These are phyloP conservation scores for Leccinum subgranulosum DNA, from an alignment of 768 basidiomycete species.

Conservation along the genomic window DNA sequence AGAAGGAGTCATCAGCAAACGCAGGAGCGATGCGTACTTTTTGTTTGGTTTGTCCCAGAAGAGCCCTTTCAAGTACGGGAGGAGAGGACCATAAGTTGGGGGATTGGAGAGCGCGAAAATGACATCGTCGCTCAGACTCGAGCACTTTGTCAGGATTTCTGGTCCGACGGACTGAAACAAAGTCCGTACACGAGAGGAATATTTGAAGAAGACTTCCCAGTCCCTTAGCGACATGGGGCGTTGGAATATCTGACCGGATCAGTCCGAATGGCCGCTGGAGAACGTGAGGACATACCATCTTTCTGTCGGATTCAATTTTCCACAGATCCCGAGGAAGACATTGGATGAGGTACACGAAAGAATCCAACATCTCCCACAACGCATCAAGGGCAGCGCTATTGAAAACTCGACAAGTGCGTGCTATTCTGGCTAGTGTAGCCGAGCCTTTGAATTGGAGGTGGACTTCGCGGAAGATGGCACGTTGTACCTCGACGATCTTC, in stretches of 20 bases:
- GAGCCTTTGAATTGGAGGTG: neutral
- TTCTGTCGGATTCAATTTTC: conserved; percentile 12
- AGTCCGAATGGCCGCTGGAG: neutral
- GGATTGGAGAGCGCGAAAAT: conserved; percentile 25
- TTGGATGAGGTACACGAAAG: conserved; percentile 20
- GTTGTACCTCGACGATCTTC: conserved; percentile 27
- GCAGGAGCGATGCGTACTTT: conserved; percentile 19
- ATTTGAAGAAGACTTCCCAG: conserved; percentile 27
- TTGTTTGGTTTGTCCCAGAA: conserved; percentile 14
- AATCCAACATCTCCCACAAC: conserved; percentile 22
- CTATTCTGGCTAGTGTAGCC: conserved; percentile 19
- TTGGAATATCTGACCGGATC: conserved; percentile 19
- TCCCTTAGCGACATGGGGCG: conserved; percentile 27
- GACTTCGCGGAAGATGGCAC: conserved; percentile 19
- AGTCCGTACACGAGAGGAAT: conserved; percentile 22
- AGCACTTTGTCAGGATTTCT: neutral
- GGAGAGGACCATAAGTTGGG: conserved; percentile 18
- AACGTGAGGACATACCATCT: conserved; percentile 10
- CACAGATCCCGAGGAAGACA: conserved; percentile 30
- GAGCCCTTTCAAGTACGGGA: conserved; percentile 21
- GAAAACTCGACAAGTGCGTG: conserved; percentile 26
- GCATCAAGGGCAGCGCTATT: conserved; percentile 22
- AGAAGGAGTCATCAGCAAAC: conserved; percentile 20
- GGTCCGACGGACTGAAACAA: conserved; percentile 2
- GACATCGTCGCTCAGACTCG: conserved; percentile 16